Evolutionary conservation across 306 rosid genomes (phyloP).

Genomic region (Castanospermum australe): DNA sequence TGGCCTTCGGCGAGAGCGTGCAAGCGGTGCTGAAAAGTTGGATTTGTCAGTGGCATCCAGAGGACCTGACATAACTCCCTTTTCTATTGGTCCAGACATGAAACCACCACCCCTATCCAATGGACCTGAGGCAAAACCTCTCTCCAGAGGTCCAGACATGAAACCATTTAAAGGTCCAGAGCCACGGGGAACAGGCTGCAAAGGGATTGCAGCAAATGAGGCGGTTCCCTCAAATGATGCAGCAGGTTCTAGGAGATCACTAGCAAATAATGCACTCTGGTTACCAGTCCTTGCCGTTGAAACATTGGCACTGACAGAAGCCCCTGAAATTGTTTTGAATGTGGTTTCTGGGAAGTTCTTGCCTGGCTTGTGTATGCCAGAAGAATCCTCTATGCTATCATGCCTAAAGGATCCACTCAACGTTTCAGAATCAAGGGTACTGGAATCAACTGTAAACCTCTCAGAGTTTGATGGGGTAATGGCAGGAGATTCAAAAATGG

Average conservation of each 20-base stretch:
- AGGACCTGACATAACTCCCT: slow-evolving; percentile 74
- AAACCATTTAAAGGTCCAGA: slow-evolving; percentile 62
- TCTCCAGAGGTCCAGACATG: slow-evolving; percentile 74
- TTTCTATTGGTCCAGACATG: slow-evolving; percentile 73
- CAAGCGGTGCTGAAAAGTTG: slow-evolving; percentile 67
- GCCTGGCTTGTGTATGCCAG: slow-evolving; percentile 32
- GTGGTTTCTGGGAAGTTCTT: slow-evolving; percentile 59
- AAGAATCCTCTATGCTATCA: slow-evolving; percentile 52
- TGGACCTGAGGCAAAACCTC: slow-evolving; percentile 59
- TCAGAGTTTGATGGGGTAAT: slow-evolving; percentile 64
- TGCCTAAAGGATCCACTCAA: slow-evolving; percentile 72
- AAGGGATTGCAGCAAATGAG: slow-evolving; percentile 64
- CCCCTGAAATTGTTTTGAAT: slow-evolving; percentile 62
- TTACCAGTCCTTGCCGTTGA: slow-evolving; percentile 63
- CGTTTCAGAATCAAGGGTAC: slow-evolving; percentile 69
- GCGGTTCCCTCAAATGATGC: slow-evolving; percentile 70
- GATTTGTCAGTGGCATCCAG: slow-evolving; percentile 59
- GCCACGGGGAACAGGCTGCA: slow-evolving; percentile 75
- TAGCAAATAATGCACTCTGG: slow-evolving; percentile 51
- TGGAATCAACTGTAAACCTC: slow-evolving; percentile 66
- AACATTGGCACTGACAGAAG: slow-evolving; percentile 73
- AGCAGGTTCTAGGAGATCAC: slow-evolving; percentile 58
- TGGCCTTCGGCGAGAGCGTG: slow-evolving; percentile 47
- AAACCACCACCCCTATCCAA: slow-evolving; percentile 59
- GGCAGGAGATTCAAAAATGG: slow-evolving; percentile 66